phyloP scores from a whole-genome alignment of 1,284 basidiomycete species.

The Trametes pubescens region DNA sequence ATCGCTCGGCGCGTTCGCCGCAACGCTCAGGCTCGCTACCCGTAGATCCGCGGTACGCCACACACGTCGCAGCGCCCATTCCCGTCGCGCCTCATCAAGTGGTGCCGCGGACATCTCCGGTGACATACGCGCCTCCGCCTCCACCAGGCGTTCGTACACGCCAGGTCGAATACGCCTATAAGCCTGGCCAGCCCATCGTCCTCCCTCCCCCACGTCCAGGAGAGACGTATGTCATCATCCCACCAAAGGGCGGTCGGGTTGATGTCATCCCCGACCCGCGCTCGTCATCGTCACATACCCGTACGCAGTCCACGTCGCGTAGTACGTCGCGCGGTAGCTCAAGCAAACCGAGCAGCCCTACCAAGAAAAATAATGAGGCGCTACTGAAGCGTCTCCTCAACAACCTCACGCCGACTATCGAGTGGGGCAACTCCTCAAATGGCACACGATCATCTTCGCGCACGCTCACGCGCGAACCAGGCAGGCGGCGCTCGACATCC shows the following conservation, averaged over 20 bases:
- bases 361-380: slow-evolving; percentile 33
- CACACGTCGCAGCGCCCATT: slow-evolving; percentile 20
- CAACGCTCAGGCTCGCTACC: slow-evolving; percentile 28
- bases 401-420: slow-evolving; percentile 32
- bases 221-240: slow-evolving; percentile 42
- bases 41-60: slow-evolving; percentile 21
- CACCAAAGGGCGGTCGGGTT: slow-evolving; percentile 39
- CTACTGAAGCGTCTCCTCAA: slow-evolving; percentile 41
- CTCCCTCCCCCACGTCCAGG: slow-evolving; percentile 40
- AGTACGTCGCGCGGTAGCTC: slow-evolving; percentile 23
- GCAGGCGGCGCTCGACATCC: slow-evolving; percentile 31
- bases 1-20: slow-evolving; percentile 24
- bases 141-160: slow-evolving; percentile 20
- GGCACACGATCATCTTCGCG: slow-evolving; percentile 23
- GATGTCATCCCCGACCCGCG: slow-evolving; percentile 31
- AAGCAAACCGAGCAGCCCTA: slow-evolving; percentile 32
- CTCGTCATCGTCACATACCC: slow-evolving; percentile 12
- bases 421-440: slow-evolving; percentile 27
- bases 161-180: slow-evolving; percentile 34
- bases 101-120: slow-evolving; percentile 25
- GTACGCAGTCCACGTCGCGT: slow-evolving; percentile 28
- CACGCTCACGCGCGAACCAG: slow-evolving; percentile 21
- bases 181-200: slow-evolving; percentile 35
- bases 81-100: slow-evolving; percentile 17
- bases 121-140: slow-evolving; percentile 19